These are phyloP conservation scores for Polyporus arcularius DNA, from an alignment of 768 basidiomycete genomes.

Conservation along the genomic window DNA sequence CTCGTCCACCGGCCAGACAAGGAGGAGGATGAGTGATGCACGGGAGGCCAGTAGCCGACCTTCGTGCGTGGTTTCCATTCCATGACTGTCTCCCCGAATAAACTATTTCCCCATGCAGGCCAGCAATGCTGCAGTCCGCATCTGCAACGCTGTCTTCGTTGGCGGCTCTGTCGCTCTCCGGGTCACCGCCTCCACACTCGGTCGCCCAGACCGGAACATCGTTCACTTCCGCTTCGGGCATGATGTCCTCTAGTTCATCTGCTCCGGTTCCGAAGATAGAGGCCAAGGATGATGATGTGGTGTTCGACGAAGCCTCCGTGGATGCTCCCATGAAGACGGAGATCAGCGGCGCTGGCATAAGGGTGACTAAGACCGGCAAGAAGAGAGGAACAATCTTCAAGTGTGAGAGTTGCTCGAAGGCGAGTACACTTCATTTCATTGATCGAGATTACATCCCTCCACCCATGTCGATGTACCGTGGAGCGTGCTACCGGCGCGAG, in stretches of 20 bases:
- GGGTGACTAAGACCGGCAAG: constrained; percentile 47
- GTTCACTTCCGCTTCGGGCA: constrained; percentile 22
- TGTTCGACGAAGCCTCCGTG: constrained; percentile 16
- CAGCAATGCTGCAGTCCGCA: constrained; percentile 37
- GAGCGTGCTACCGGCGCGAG: neutral
- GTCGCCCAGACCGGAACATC: constrained; percentile 24
- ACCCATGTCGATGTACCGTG: neutral
- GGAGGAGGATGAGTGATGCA: constrained; percentile 76
- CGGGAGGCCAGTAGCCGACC: constrained; percentile 75
- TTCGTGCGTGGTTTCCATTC: constrained; percentile 51
- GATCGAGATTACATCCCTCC: neutral
- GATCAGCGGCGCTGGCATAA: constrained; percentile 27
- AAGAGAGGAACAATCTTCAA: constrained; percentile 86
- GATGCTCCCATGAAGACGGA: constrained; percentile 20
- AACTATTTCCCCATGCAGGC: constrained; percentile 27
- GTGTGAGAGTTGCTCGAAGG: constrained; percentile 96
- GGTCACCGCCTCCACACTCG: constrained; percentile 37
- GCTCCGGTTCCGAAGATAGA: constrained; percentile 22
- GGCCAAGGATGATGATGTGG: constrained; percentile 15
- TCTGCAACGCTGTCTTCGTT: constrained; percentile 41
- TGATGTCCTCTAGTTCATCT: constrained; percentile 18
- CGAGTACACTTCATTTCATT: neutral
- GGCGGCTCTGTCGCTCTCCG: constrained; percentile 43
- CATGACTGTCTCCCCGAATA: constrained; percentile 4
- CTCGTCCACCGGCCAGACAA: constrained; percentile 68